Conservation (phyloP, 1,284 basidiomycete species). For the Ceratobasidium papillatum region DNA sequence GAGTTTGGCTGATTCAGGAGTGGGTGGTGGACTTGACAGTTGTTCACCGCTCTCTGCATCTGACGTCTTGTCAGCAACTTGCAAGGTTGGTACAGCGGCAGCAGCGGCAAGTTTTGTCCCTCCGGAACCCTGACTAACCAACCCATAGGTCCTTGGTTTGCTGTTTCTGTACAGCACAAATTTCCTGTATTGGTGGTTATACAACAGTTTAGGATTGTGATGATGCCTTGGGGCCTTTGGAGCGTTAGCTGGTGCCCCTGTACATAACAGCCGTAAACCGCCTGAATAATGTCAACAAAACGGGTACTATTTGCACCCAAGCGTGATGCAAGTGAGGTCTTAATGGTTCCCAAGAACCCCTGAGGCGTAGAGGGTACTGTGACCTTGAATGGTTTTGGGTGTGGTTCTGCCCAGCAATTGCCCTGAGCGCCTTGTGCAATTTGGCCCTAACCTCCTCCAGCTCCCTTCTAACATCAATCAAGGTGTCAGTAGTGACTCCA, state of each 20-base stretch:
- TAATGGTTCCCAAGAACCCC: background rate
- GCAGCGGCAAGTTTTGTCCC: background rate
- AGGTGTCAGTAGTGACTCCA: background rate
- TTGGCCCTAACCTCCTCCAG: too few relatives aligned
- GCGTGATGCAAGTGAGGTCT: background rate
- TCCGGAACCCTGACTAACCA: too few relatives aligned
- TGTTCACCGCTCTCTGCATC: too few relatives aligned
- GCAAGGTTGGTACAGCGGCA: background rate
- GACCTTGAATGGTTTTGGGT: background rate
- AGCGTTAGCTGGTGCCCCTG: background rate
- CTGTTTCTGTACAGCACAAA: background rate
- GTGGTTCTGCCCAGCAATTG: background rate
- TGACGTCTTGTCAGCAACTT: background rate
- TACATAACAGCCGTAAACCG: background rate
- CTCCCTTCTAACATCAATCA: too few relatives aligned
- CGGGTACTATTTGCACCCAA: background rate
- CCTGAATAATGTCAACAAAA: background rate
- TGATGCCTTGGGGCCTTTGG: background rate
- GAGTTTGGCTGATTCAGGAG: background rate
- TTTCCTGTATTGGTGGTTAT: background rate
- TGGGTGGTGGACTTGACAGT: too few relatives aligned
- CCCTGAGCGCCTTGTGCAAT: background rate
- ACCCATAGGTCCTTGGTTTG: too few relatives aligned
- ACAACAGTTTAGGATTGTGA: background rate
- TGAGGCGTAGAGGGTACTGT: background rate